These are phyloP conservation scores for Aspergillus novoparasiticus DNA, from an alignment of 2,329 filamentous ascomycete species.

Conservation along the genomic window DNA sequence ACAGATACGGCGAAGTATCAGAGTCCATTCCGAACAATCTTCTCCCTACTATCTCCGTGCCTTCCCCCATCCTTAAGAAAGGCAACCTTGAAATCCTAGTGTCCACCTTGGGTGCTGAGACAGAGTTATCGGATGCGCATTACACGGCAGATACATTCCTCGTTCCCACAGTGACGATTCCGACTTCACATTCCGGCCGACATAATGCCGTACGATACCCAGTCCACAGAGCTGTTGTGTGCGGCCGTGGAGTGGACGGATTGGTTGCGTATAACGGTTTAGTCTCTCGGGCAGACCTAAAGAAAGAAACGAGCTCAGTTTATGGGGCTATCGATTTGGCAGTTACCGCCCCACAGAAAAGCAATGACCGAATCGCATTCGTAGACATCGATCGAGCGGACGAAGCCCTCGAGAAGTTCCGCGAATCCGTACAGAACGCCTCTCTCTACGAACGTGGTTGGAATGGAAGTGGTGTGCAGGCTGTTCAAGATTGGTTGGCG, in stretches of 20 bases:
- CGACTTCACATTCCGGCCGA: slow-evolving; percentile 63
- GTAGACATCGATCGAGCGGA: slow-evolving; percentile 67
- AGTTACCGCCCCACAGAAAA: slow-evolving; percentile 42
- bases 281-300: slow-evolving; percentile 33
- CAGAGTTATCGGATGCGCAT: slow-evolving; percentile 52
- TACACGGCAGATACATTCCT: slow-evolving; percentile 65
- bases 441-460: slow-evolving; percentile 73
- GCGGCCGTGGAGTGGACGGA: slow-evolving; percentile 72
- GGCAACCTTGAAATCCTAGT: slow-evolving; percentile 64
- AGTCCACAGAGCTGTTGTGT: slow-evolving; percentile 77
- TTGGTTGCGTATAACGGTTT: slow-evolving; percentile 48
- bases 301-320: slow-evolving; percentile 34
- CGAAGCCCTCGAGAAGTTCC: slow-evolving; percentile 67
- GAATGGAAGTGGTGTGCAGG: slow-evolving; percentile 70
- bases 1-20: slow-evolving; percentile 57
- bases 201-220: slow-evolving; percentile 73
- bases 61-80: slow-evolving; percentile 58
- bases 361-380: slow-evolving; percentile 43
- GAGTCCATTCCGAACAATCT: slow-evolving; percentile 52
- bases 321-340: slow-evolving; percentile 48
- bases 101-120: slow-evolving; percentile 54
- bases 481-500: slow-evolving; percentile 66
- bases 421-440: slow-evolving; percentile 69
- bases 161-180: slow-evolving; percentile 74
- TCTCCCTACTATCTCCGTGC: slow-evolving; percentile 57